Percentiles rank a stretch among this genome's conserved stretches.
Evolutionary conservation across 345 rosid species (phyloP).

Genomic region (Linum trigynum): DNA sequence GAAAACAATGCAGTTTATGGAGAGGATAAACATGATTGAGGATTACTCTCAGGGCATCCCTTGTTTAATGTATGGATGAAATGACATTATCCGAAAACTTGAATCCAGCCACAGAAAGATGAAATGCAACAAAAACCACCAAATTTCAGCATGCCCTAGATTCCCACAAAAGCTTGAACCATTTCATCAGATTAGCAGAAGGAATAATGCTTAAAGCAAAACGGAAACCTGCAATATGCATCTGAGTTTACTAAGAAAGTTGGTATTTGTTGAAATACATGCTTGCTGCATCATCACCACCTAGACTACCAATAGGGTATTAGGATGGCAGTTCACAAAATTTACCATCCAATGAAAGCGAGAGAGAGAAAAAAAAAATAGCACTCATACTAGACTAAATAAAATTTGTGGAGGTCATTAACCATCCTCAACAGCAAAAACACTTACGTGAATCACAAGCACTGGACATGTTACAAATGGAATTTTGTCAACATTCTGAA

Average conservation of each 20-base stretch:
- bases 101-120: no score
- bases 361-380: neutral
- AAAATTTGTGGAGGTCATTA: neutral
- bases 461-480: constrained; percentile 68
- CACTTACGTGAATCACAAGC: constrained; percentile 66
- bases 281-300: no score
- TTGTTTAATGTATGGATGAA: neutral
- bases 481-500: constrained; percentile 88
- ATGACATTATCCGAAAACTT: no score
- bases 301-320: neutral
- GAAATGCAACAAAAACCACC: no score
- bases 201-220: no score
- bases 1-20: neutral
- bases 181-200: no score
- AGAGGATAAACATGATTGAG: neutral
- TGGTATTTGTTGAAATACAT: no score
- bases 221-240: no score
- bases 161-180: no score
- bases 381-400: neutral
- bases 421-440: constrained; percentile 4
- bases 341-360: neutral
- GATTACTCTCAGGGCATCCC: neutral
- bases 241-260: no score
- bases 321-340: neutral
- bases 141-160: no score